phyloP scores from a whole-genome alignment of 768 basidiomycete genomes.

The Sarcomyxa edulis region DNA sequence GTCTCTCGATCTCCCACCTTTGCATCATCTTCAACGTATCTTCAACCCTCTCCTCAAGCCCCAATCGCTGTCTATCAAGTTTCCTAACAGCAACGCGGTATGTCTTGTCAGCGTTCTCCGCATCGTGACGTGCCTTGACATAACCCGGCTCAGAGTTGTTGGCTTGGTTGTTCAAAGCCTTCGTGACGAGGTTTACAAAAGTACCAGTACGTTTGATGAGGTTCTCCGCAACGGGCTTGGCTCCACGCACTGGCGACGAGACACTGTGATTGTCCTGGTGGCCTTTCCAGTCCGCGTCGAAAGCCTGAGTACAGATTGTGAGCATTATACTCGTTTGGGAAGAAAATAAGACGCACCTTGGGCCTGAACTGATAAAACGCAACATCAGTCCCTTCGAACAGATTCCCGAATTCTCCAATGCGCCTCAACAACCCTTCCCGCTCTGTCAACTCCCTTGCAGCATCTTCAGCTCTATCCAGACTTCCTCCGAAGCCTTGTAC shows the following conservation, averaged over 20 bases:
- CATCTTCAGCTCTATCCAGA: constrained; percentile 75
- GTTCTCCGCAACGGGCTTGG: constrained; percentile 31
- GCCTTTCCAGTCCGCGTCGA: constrained; percentile 43
- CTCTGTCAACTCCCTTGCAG: constrained; percentile 57
- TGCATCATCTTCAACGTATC: constrained; percentile 77
- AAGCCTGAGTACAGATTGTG: constrained; percentile 39
- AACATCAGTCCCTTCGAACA: constrained; percentile 72
- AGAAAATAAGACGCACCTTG: constrained; percentile 41
- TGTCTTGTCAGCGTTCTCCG: constrained; percentile 72
- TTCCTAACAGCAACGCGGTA: constrained; percentile 80
- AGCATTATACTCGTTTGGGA: not conserved
- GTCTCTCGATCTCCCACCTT: constrained; percentile 79
- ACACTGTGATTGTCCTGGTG: no score
- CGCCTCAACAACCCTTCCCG: constrained; percentile 61
- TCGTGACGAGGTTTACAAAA: constrained; percentile 67
- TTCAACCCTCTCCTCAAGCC: constrained; percentile 82
- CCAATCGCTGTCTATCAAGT: constrained; percentile 81
- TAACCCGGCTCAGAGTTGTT: constrained; percentile 71
- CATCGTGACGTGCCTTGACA: constrained; percentile 68
- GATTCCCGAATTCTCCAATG: constrained; percentile 79
- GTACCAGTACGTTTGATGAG: constrained; percentile 66
- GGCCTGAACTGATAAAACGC: constrained; percentile 83
- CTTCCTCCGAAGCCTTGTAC: constrained; percentile 75
- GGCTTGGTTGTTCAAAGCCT: constrained; percentile 51
- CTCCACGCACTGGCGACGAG: no score